A percentile compares a stretch with the other conserved stretches of the same genome.
Evolutionary conservation across 805 yeast species (phyloP).

Genomic region (Metschnikowia reukaufii): DNA sequence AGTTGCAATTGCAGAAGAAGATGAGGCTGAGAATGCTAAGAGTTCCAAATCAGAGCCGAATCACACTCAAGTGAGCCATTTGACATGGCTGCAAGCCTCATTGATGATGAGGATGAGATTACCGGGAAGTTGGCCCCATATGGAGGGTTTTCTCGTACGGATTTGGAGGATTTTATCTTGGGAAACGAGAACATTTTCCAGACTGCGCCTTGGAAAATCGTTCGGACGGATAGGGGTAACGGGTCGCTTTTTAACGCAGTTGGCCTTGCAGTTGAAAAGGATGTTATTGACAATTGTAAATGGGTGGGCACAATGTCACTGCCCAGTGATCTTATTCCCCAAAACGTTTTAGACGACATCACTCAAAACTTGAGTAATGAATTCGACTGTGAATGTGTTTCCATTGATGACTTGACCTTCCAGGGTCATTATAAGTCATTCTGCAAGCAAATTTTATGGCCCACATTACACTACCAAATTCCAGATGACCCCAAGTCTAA

Average conservation of each 20-base stretch:
- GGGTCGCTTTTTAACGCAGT: constrained; percentile 88
- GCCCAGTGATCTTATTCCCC: constrained; percentile 82
- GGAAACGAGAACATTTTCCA: constrained; percentile 49
- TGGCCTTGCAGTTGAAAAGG: constrained; percentile 48
- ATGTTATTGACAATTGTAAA: constrained; percentile 36
- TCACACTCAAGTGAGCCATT: constrained; percentile 15
- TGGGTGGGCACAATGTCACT: constrained; percentile 95
- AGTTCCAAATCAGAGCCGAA: constrained; percentile 2
- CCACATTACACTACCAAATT: constrained; percentile 87
- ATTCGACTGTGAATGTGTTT: constrained; percentile 63
- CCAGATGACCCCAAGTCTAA: constrained; percentile 94
- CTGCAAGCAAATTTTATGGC: constrained; percentile 96
- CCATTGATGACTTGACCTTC: constrained; percentile 74
- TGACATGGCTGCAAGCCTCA: constrained; percentile 12
- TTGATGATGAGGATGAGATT: constrained; percentile 17
- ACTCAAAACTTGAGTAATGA: constrained; percentile 44
- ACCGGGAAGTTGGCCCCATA: constrained; percentile 51
- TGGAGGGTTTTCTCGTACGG: constrained; percentile 74
- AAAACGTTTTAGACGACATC: constrained; percentile 53
- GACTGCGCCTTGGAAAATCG: constrained; percentile 72
- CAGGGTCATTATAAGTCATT: constrained; percentile 90
- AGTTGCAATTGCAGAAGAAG: constrained; percentile 32
- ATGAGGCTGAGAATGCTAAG: constrained; percentile 16
- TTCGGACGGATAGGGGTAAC: constrained; percentile 72
- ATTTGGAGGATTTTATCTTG: constrained; percentile 46